Evolutionary conservation across 352 stramenopile species (phyloP), one percentile per base, ranked within the genome.

Genomic region (Phytophthora pluvialis): DNA sequence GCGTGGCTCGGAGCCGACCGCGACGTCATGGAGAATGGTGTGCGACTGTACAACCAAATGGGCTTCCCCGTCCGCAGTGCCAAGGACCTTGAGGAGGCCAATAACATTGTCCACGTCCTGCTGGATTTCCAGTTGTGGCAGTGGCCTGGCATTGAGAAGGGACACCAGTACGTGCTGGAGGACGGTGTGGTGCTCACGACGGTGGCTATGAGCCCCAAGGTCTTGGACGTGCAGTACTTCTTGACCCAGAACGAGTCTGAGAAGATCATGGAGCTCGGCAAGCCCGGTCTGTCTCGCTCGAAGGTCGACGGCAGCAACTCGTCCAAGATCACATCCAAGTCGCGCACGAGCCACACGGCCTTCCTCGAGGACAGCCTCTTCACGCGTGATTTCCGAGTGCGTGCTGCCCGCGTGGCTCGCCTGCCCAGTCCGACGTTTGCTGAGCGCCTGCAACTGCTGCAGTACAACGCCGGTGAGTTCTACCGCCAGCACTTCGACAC

Each of bases 51-150:
- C 70, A 81, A 73, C 52, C 83, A 90, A 56, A 77, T 89, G 75
- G 86, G 83, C 6, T 65, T 78, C 16, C 55, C 80, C 2, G 77
- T 93, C 43, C 78, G 72, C 31, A 82, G 53, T 18, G 67, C 75
- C 0, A 32, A 75, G 11, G 83, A 90, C 5, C 64, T 93, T 32
- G 64, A 46, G 10, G 61, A 70, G 9, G 66, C 79, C n/a, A 75
- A 78, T 35, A 80, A 86, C 53, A 80, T 90, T 25, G 83, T 88
- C 25, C 83, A 92, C 69, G 68, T 94, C 12, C 58, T 94, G 45
- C 45, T 94, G 52, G 86, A 94, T 50, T 92, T 90, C 76, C 86
- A 94, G 70, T 58, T 91, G 49, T 94, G 86, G 83, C 69, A 87
- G 26, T 94, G 83, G 86, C 83, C 86, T 0, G 83, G 83, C 35